Evolutionary conservation across 2,329 filamentous ascomycete genomes (phyloP).

Genomic region (Ophiostoma populinum): DNA sequence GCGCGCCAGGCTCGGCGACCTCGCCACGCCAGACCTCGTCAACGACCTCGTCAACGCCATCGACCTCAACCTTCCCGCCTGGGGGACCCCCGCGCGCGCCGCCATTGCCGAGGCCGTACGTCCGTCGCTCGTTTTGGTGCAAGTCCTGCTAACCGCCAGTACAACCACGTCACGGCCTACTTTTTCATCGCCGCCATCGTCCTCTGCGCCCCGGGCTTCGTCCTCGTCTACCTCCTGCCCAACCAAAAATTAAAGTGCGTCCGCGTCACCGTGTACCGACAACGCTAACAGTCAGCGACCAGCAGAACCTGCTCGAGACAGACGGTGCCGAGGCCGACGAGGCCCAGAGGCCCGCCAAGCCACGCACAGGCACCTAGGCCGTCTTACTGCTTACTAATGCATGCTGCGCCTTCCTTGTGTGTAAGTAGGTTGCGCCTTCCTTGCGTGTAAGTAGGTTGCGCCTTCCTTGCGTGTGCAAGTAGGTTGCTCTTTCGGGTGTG

Average conservation of each 20-base stretch:
- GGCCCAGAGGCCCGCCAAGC: background rate
- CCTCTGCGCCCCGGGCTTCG: slow-evolving; percentile 5
- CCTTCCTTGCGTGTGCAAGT: no score
- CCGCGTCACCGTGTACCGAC: background rate
- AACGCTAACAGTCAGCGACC: slow-evolving; percentile 1
- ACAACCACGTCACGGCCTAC: slow-evolving; percentile 6
- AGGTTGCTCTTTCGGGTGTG: no score
- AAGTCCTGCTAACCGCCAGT: background rate
- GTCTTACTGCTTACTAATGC: no score
- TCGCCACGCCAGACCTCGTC: slow-evolving; percentile 5
- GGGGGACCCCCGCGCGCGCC: slow-evolving; percentile 5
- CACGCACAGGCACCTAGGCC: no score
- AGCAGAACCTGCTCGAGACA: slow-evolving; percentile 6
- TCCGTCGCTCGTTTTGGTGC: background rate
- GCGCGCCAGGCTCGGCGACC: slow-evolving; percentile 3
- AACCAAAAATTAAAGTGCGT: slow-evolving; percentile 6
- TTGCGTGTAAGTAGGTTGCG: no score
- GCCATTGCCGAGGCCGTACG: slow-evolving; percentile 8
- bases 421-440: no score
- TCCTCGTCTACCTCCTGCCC: slow-evolving; percentile 5
- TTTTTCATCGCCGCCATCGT: slow-evolving; percentile 7
- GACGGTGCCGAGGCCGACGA: slow-evolving; percentile 1
- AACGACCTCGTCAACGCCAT: slow-evolving; percentile 7
- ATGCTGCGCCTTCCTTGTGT: no score
- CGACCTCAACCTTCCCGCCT: slow-evolving; percentile 4